Evolutionary conservation across 2,329 filamentous ascomycete genomes (phyloP), one percentile per base, ranked within the genome.

Genomic region (Scytalidium sp.): DNA sequence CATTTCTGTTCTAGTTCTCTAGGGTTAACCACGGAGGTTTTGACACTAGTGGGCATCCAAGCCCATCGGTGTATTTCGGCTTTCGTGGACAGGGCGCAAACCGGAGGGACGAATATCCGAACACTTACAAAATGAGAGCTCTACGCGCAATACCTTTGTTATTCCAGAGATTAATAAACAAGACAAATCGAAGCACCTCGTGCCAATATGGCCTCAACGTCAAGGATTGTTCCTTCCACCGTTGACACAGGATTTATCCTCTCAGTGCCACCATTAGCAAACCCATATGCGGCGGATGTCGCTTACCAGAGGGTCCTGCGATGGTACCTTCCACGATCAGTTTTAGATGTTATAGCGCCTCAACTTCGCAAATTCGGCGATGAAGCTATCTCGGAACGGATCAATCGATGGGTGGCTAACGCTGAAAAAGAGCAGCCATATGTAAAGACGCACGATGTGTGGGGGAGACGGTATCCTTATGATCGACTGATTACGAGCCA

Each of bases 351-450:
- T 10, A 27, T 45, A n/a, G 21, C 13, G 22, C 46, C 46, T 22
- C 23, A 49, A 21, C 46, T 49, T n/a, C 20, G n/a, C 46, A 19
- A 25, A 21, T 49, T 49, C 21, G 46, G 41, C 22, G 46, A 49
- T 11, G 46, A 49, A 44, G 46, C 46, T 29, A 39, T 49, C 19
- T 49, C 46, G 20, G 46, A 49, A 17, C 41, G 45, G 25, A 23
- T 49, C 15, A 21, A 49, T 23, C 21, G 22, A 29, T 49, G 46
- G 46, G 22, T 45, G 21, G 46, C 41, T 10, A 49, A 49, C 21
- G 80, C 85, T 1, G 86, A 90, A 64, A 74, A 70, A 40, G 84
- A 87, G 54, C 76, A 79, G 41, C 58, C 55, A 4, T 60, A 58
- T 47, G 21, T 60, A 20, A 53, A 50, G 50, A 39, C 22, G 13